Evolutionary conservation across 148 eudicot species (phyloP).

Genomic region (Camellia japonica): DNA sequence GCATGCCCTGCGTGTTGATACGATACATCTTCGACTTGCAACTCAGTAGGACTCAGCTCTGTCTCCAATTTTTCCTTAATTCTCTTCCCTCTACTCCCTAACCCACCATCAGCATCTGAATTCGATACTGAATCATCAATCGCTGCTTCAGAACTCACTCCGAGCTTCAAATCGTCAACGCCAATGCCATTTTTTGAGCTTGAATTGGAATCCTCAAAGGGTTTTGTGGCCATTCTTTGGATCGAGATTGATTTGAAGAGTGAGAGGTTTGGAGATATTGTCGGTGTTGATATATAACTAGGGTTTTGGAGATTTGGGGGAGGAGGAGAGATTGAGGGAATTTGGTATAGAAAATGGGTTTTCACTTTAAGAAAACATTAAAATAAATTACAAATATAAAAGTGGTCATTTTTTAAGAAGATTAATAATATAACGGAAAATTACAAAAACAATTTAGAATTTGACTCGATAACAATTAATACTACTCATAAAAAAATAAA

Average conservation of each 20-base stretch:
- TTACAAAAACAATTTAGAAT: no score
- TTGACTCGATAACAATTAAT: no score
- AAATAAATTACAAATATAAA: no score
- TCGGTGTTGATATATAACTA: slow-evolving; percentile 15
- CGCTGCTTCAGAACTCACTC: slow-evolving; percentile 22
- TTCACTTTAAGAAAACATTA: no score
- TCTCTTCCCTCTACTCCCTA: slow-evolving; percentile 68
- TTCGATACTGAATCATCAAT: slow-evolving; percentile 11
- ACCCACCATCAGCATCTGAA: slow-evolving; percentile 15
- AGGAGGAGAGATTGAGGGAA: slow-evolving; percentile 30
- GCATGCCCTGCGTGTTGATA: slow-evolving; percentile 91
- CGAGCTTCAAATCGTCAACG: slow-evolving; percentile 15
- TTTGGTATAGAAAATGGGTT: slow-evolving; percentile 20
- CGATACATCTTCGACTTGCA: slow-evolving; percentile 73
- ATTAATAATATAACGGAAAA: no score
- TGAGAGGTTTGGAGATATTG: slow-evolving; percentile 16
- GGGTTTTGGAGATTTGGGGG: slow-evolving; percentile 28
- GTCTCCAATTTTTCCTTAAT: slow-evolving; percentile 60
- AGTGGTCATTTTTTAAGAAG: no score
- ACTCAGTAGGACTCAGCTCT: slow-evolving; percentile 57
- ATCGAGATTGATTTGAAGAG: slow-evolving; percentile 53
- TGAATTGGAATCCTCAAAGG: slow-evolving; percentile 15
- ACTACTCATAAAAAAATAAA: no score
- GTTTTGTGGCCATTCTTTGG: slow-evolving; percentile 31
- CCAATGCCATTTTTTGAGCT: slow-evolving; percentile 15